These are phyloP conservation scores for Tricholoma sp. DNA, from an alignment of 768 basidiomycete species.

Conservation along the genomic window DNA sequence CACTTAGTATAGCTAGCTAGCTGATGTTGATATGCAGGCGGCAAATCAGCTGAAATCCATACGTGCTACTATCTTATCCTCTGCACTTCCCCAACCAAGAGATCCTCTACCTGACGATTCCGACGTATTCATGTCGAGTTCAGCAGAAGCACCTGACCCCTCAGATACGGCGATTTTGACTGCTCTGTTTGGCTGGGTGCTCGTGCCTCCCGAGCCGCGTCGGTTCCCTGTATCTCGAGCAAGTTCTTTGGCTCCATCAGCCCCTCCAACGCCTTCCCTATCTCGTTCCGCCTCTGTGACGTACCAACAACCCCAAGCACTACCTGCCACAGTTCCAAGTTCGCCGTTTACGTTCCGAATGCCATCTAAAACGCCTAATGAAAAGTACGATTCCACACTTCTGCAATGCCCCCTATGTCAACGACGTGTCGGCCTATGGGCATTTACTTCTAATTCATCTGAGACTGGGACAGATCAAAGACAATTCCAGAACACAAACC, in stretches of 20 bases:
- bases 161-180: conserved; percentile 41
- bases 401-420: conserved; percentile 69
- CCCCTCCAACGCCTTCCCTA: conserved; percentile 20
- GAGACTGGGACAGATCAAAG: background rate
- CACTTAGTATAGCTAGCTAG: background rate
- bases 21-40: conserved; percentile 34
- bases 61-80: conserved; percentile 38
- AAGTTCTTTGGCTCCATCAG: conserved; percentile 25
- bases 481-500: background rate
- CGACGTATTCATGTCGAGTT: conserved; percentile 12
- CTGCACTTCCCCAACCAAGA: conserved; percentile 13
- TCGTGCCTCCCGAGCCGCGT: conserved; percentile 33
- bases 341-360: conserved; percentile 16
- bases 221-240: conserved; percentile 28
- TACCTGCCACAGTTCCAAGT: conserved; percentile 13
- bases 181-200: conserved; percentile 48
- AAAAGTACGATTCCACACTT: conserved; percentile 44
- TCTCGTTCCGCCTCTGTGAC: conserved; percentile 12
- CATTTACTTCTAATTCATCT: conserved; percentile 36
- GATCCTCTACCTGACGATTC: conserved; percentile 6
- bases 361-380: conserved; percentile 19
- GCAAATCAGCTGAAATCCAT: conserved; percentile 52
- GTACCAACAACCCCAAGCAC: conserved; percentile 6
- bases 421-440: conserved; percentile 77
- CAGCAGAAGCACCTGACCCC: conserved; percentile 13